These are phyloP conservation scores for Phytophthora pseudosyringae DNA, from an alignment of 352 stramenopile species.

Conservation along the genomic window DNA sequence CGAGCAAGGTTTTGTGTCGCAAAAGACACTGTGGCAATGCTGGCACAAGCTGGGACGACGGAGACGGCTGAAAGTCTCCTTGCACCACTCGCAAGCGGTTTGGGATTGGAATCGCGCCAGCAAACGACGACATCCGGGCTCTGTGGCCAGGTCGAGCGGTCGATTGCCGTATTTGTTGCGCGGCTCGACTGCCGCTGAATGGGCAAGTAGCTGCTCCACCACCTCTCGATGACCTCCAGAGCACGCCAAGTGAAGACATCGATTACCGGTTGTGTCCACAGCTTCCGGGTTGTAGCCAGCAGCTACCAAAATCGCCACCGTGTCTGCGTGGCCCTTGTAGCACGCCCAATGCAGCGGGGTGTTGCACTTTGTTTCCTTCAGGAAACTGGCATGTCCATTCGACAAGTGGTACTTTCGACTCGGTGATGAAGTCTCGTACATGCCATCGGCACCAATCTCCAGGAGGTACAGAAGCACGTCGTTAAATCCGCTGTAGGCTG, in stretches of 20 bases:
- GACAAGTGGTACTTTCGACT: conserved; percentile 23
- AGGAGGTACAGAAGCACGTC: conserved; percentile 78
- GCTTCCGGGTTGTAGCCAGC: conserved; percentile 73
- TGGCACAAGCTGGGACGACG: conserved; percentile 77
- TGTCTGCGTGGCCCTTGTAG: conserved; percentile 79
- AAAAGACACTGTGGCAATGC: conserved; percentile 83
- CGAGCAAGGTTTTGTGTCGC: conserved; percentile 79
- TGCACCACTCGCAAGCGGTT: conserved; percentile 75
- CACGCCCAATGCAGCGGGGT: conserved; percentile 89
- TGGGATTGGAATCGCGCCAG: conserved; percentile 68
- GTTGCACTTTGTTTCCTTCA: conserved; percentile 41
- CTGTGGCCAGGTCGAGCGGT: conserved; percentile 73
- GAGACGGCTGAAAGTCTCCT: conserved; percentile 73
- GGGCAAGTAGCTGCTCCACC: conserved; percentile 73
- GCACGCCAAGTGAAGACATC: conserved; percentile 74
- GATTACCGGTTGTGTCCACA: conserved; percentile 74
- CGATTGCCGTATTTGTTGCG: conserved; percentile 83
- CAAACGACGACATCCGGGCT: conserved; percentile 62
- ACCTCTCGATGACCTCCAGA: conserved; percentile 71
- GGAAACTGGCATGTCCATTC: conserved; percentile 12
- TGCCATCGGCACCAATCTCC: conserved; percentile 69
- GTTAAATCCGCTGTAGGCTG: conserved; percentile 66
- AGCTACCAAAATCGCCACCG: conserved; percentile 71
- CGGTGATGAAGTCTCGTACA: conserved; percentile 63
- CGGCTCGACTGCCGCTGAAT: conserved; percentile 60